These are phyloP conservation scores for Wickerhamiella pararugosa DNA, from an alignment of 1,139 yeast genomes.

Conservation along the genomic window DNA sequence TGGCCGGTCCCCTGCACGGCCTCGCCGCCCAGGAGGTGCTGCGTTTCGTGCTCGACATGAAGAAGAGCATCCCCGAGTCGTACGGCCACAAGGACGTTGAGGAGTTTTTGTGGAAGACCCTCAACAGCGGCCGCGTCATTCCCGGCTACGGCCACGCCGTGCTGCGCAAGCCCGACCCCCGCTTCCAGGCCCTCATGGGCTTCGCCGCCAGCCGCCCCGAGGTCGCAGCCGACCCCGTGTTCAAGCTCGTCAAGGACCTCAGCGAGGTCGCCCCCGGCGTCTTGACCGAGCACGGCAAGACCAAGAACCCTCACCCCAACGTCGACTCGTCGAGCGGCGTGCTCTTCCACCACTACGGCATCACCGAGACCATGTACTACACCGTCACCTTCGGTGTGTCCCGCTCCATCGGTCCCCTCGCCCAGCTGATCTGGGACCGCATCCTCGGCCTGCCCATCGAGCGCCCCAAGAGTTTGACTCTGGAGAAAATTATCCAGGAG, in stretches of 20 bases:
- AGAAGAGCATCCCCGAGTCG: constrained; percentile 58
- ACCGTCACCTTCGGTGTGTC: constrained; percentile 97
- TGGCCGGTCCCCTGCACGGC: constrained; percentile 97
- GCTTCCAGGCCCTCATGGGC: constrained; percentile 95
- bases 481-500: constrained; percentile 27
- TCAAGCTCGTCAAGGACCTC: constrained; percentile 77
- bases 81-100: constrained; percentile 58
- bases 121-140: constrained; percentile 85
- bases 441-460: constrained; percentile 92
- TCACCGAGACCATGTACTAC: constrained; percentile 90
- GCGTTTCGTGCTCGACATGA: constrained; percentile 79
- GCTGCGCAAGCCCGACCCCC: constrained; percentile 91
- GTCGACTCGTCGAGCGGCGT: constrained; percentile 98
- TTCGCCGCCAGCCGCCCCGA: constrained; percentile 41
- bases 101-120: constrained; percentile 80
- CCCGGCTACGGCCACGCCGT: constrained; percentile 99
- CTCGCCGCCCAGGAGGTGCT: constrained; percentile 97
- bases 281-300: constrained; percentile 91
- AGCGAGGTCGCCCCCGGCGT: constrained; percentile 95
- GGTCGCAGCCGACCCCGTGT: constrained; percentile 30
- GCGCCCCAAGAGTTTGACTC: constrained; percentile 93
- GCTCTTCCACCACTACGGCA: constrained; percentile 90
- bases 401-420: constrained; percentile 92
- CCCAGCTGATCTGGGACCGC: constrained; percentile 92
- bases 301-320: constrained; percentile 98